phyloP scores from a whole-genome alignment of 1,284 basidiomycete species.

The Ganoderma lucidum region DNA sequence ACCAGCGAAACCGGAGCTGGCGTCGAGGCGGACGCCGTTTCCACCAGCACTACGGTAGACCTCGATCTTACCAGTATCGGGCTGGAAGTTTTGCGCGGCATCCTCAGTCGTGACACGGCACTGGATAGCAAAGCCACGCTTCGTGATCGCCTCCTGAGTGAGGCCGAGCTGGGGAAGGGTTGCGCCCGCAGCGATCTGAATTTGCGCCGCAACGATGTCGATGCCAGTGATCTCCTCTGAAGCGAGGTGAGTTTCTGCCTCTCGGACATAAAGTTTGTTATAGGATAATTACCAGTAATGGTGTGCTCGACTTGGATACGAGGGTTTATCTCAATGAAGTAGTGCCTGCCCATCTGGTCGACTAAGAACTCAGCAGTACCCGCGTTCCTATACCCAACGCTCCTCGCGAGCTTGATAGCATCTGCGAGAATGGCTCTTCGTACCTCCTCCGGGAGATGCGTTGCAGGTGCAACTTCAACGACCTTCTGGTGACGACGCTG shows the following conservation, averaged over 20 bases:
- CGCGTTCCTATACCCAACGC: slow-evolving; percentile 95
- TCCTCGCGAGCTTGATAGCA: slow-evolving; percentile 94
- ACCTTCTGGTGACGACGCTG: slow-evolving; percentile 99
- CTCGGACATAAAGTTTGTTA: neutral
- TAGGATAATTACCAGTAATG: slow-evolving; percentile 76
- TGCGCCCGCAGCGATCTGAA: slow-evolving; percentile 98
- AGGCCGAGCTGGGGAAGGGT: slow-evolving; percentile 95
- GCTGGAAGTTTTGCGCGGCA: slow-evolving; percentile 90
- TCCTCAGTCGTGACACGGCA: slow-evolving; percentile 99
- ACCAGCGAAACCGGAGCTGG: slow-evolving; percentile 97
- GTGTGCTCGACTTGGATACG: slow-evolving; percentile 99
- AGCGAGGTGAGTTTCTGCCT: slow-evolving; percentile 16
- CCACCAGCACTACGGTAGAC: slow-evolving; percentile 99
- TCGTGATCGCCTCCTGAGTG: slow-evolving; percentile 96
- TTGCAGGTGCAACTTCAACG: slow-evolving; percentile 98
- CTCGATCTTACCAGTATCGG: slow-evolving; percentile 99
- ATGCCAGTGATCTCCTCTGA: slow-evolving; percentile 98
- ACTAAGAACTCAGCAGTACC: slow-evolving; percentile 98
- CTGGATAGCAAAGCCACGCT: slow-evolving; percentile 98
- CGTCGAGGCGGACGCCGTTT: slow-evolving; percentile 98
- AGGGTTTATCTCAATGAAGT: slow-evolving; percentile 99
- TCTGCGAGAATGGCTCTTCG: slow-evolving; percentile 89
- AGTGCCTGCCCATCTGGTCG: slow-evolving; percentile 94
- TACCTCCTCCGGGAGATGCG: slow-evolving; percentile 91
- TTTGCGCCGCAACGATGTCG: slow-evolving; percentile 98